Evolutionary conservation across 108 stramenopile species (phyloP).

Genomic region (Nitzschia inconspicua): DNA sequence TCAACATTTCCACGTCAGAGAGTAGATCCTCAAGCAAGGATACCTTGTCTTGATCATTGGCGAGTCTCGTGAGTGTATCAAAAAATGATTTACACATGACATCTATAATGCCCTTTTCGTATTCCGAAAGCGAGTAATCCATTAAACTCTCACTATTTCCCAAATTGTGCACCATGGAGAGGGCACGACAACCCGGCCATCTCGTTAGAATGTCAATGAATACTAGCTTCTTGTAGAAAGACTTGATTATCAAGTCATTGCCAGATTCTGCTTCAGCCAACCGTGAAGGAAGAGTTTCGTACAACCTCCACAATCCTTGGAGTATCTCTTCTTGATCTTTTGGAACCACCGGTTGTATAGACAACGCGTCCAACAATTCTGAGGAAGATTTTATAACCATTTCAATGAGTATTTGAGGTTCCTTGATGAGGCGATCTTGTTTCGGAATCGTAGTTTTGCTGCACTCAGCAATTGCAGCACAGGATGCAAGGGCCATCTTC

Average conservation of each 20-base stretch:
- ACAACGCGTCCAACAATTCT: not conserved
- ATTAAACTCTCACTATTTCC: not conserved
- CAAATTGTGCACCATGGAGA: slow-evolving; percentile 4
- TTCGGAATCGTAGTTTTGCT: slow-evolving; percentile 30
- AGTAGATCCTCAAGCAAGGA: slow-evolving; percentile 32
- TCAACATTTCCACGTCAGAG: slow-evolving; percentile 55
- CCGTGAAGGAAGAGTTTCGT: slow-evolving; percentile 37
- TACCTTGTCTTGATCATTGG: not conserved
- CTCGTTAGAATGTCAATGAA: slow-evolving; percentile 25
- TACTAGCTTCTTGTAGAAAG: slow-evolving; percentile 20
- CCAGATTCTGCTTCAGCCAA: slow-evolving; percentile 1
- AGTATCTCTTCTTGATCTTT: slow-evolving; percentile 3
- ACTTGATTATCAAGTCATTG: not conserved
- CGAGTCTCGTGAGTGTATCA: slow-evolving; percentile 6
- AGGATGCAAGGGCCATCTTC: not conserved
- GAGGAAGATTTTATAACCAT: slow-evolving; percentile 19
- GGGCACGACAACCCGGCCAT: slow-evolving; percentile 29
- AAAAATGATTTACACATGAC: slow-evolving; percentile 46
- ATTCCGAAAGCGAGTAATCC: not conserved
- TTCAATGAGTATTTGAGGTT: slow-evolving; percentile 10
- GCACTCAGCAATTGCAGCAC: slow-evolving; percentile 20
- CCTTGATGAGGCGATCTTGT: slow-evolving; percentile 30
- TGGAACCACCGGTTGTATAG: not conserved
- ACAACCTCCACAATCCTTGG: slow-evolving; percentile 35
- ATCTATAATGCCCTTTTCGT: not conserved